These are phyloP conservation scores for Naegleria gruberi DNA, from an alignment of 208 protist species.

Conservation along the genomic window DNA sequence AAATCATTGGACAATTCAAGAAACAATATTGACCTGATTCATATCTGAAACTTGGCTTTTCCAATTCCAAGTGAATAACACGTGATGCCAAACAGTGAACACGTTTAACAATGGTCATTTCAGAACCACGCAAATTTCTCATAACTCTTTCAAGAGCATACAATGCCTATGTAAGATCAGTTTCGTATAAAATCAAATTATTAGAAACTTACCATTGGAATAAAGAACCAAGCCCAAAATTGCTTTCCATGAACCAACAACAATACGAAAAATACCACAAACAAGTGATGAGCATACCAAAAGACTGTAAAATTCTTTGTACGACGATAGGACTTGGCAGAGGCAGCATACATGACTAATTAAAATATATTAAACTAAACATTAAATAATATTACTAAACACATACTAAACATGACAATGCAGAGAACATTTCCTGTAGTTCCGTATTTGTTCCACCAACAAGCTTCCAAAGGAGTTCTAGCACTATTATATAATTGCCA, in stretches of 20 bases:
- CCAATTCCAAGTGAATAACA: slow-evolving; percentile 22
- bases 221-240: slow-evolving; percentile 43
- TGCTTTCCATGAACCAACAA: slow-evolving; percentile 48
- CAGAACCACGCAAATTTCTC: slow-evolving; percentile 38
- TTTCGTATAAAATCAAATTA: background rate
- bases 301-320: slow-evolving; percentile 59
- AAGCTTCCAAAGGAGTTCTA: background rate
- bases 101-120: slow-evolving; percentile 42
- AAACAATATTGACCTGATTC: slow-evolving; percentile 67
- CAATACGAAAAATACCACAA: slow-evolving; percentile 54
- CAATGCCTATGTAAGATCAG: slow-evolving; percentile 13
- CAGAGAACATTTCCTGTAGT: slow-evolving; percentile 43
- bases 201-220: slow-evolving; percentile 16
- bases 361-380: no score
- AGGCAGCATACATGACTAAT: slow-evolving; percentile 53
- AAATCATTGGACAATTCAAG: slow-evolving; percentile 60
- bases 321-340: slow-evolving; percentile 41
- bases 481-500: background rate
- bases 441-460: slow-evolving; percentile 29
- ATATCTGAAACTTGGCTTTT: slow-evolving; percentile 30
- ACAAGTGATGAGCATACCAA: slow-evolving; percentile 69
- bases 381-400: no score
- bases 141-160: slow-evolving; percentile 55
- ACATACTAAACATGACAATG: slow-evolving; percentile 48
- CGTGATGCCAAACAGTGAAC: background rate